Evolutionary conservation across 768 basidiomycete species (phyloP), one percentile per base, ranked within the genome.

Genomic region (Lactifluus subvellereus): DNA sequence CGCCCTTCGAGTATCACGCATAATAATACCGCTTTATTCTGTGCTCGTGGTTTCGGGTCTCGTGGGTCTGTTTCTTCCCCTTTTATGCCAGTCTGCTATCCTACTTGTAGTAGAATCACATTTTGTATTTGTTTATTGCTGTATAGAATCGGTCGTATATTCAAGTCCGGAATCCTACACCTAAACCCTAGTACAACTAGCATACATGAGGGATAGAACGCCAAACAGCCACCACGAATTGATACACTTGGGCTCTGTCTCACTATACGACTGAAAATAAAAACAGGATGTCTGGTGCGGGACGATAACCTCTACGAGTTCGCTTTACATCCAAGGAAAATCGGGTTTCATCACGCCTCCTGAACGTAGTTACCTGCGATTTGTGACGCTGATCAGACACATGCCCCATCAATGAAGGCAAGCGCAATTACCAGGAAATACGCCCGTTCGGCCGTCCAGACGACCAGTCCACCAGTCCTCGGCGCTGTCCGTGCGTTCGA

Each of bases 391-490:
- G 35, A 18, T 58, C 49, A 60, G 58, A 33, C 16, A 35, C 42
- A 40, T 16, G 33, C 7, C 43, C 22, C 27, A 11, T 33, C 13
- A 16, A 47, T 30, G 42, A 3, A 1, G 2, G 16, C 0, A 32
- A 20, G 10, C 40, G 76, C 74, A 72, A 18, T 43, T 76, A 83
- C 90, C 91, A 59, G 95, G 96, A 76, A 98, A 98, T 16, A 94
- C 89, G 8, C 95, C 95, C 72, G 91, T 84, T 65, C 73, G 72
- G 7, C 94, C 94, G 67, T 91, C 85, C 68, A 96, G 57, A 69
- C 83, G 81, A 7, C 96, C 95, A 32, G 94, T 97, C 96, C 96
- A 98, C 95, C 95, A 98, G 71, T 98, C 95, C 72, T 98, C 92
- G 32, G 86, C 72, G 69, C 85, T 94, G 7, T 82, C 83, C 18